phyloP scores from a whole-genome alignment of 2,329 filamentous ascomycete genomes.

The Fusarium praegraminearum region DNA sequence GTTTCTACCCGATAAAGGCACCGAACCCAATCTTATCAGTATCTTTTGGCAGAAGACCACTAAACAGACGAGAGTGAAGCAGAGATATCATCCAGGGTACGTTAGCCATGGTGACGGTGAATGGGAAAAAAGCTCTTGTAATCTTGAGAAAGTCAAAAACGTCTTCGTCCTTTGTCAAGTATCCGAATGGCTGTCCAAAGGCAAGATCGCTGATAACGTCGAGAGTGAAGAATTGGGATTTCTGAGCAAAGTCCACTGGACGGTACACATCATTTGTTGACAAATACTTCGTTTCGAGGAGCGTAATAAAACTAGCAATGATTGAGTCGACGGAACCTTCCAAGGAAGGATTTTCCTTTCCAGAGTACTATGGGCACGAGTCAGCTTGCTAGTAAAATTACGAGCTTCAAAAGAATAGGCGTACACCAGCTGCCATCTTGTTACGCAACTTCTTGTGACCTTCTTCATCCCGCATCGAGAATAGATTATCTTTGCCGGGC shows the following conservation, averaged over 20 bases:
- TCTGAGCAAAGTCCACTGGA: slow-evolving; percentile 60
- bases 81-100: slow-evolving; percentile 2
- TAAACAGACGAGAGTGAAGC: slow-evolving; percentile 1
- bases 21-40: slow-evolving; percentile 44
- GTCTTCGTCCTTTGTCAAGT: slow-evolving; percentile 60
- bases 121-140: slow-evolving; percentile 10
- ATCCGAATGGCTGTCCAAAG: slow-evolving; percentile 63
- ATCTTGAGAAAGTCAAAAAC: slow-evolving; percentile 55
- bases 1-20: slow-evolving; percentile 16
- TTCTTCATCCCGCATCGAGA: slow-evolving; percentile 62
- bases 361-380: slow-evolving; percentile 59
- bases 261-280: slow-evolving; percentile 46
- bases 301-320: slow-evolving; percentile 58
- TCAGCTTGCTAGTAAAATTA: not conserved
- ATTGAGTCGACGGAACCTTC: slow-evolving; percentile 63
- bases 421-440: slow-evolving; percentile 64
- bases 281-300: slow-evolving; percentile 60
- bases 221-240: slow-evolving; percentile 63
- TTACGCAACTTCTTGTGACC: slow-evolving; percentile 60
- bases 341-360: slow-evolving; percentile 64
- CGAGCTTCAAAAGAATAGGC: not conserved
- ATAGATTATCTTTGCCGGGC: slow-evolving; percentile 64
- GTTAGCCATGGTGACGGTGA: slow-evolving; percentile 13
- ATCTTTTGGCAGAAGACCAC: slow-evolving; percentile 54
- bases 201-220: slow-evolving; percentile 66